Conservation (phyloP, 352 stramenopile species). For the Globisporangium lucens region DNA sequence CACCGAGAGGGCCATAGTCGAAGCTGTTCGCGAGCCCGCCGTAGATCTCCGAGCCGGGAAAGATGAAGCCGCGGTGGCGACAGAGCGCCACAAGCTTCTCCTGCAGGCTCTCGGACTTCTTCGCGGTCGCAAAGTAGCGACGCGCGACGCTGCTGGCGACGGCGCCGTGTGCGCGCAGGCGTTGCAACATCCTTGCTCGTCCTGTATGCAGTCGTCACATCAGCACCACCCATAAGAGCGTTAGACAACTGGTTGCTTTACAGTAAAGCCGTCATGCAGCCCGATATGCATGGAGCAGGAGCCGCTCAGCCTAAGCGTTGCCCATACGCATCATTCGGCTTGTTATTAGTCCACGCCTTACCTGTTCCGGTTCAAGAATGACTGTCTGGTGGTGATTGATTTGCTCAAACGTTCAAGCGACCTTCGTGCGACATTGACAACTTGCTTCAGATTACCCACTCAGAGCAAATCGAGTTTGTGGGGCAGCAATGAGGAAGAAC, state of each 20-base stretch:
- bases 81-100: conserved; percentile 82
- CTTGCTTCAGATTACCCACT: not conserved
- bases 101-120: conserved; percentile 35
- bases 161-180: conserved; percentile 3
- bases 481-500: conserved; percentile 7
- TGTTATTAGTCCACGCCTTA: not conserved
- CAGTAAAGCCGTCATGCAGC: not conserved
- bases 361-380: not conserved
- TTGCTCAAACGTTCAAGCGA: conserved; percentile 10
- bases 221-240: not conserved
- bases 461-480: not conserved
- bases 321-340: not conserved
- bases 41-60: conserved; percentile 96
- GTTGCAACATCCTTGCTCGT: conserved; percentile 16
- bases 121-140: conserved; percentile 40
- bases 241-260: not conserved
- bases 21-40: conserved; percentile 97
- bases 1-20: conserved; percentile 94
- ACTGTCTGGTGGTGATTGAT: conserved; percentile 7
- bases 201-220: not conserved
- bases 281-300: not conserved
- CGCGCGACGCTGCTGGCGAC: conserved; percentile 7
- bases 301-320: not conserved
- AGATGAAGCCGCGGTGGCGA: conserved; percentile 92
- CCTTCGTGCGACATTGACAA: conserved; percentile 15